These are phyloP conservation scores for Hevea brasiliensis DNA, from an alignment of 345 rosid species.

Conservation along the genomic window DNA sequence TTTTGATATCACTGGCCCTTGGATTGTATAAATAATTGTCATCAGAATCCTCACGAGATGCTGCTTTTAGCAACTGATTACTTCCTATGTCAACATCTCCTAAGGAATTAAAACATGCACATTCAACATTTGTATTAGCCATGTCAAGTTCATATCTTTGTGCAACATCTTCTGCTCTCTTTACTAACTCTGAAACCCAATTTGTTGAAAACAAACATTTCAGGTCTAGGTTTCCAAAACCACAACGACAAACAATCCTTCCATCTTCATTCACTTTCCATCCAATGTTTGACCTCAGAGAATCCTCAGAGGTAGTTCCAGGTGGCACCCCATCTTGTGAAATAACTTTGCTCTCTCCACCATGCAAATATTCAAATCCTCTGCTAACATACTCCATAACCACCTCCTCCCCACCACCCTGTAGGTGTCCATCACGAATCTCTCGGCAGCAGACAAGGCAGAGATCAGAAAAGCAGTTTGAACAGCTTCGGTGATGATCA, in stretches of 20 bases:
- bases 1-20: conserved; percentile 36
- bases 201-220: conserved; percentile 39
- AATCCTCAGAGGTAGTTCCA: conserved; percentile 16
- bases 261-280: conserved; percentile 63
- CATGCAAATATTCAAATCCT: conserved; percentile 40
- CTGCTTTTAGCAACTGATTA: conserved; percentile 46
- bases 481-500: conserved; percentile 28
- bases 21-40: conserved; percentile 70
- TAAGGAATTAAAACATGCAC: conserved; percentile 47
- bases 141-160: background rate
- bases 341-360: conserved; percentile 13
- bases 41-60: conserved; percentile 47
- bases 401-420: conserved; percentile 11
- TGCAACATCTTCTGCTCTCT: conserved; percentile 32
- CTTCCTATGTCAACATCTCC: conserved; percentile 33
- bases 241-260: conserved; percentile 53
- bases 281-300: background rate
- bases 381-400: conserved; percentile 7
- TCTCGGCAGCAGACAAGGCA: conserved; percentile 32
- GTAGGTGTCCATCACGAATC: conserved; percentile 21
- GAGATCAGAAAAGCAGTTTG: conserved; percentile 25
- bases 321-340: background rate
- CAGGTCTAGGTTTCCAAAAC: conserved; percentile 39
- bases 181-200: conserved; percentile 42
- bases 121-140: conserved; percentile 22